These are phyloP conservation scores for Balakata baccata DNA, from an alignment of 345 rosid species.

Conservation along the genomic window DNA sequence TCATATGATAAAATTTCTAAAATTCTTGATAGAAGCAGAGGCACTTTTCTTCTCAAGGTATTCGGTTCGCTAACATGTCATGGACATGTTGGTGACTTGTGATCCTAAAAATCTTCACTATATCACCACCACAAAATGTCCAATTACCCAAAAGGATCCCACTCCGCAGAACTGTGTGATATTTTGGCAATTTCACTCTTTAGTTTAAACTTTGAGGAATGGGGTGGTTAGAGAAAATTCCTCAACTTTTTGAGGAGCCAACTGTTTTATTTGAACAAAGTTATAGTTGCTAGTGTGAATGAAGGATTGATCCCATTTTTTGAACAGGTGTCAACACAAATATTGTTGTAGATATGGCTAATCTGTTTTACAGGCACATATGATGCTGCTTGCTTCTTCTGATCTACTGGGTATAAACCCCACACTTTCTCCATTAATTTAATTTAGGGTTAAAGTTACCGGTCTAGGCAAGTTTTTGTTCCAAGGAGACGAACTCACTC, in stretches of 20 bases:
- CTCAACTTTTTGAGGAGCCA: not conserved
- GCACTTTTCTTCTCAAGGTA: not conserved
- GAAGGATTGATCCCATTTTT: not conserved
- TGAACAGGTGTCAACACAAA: not conserved
- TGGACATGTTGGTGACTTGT: not conserved
- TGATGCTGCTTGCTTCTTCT: not conserved
- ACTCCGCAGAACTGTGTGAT: not conserved
- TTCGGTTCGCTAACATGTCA: slow-evolving; percentile 3
- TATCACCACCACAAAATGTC: not conserved
- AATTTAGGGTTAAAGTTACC: too few species aligned
- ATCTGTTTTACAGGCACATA: not conserved
- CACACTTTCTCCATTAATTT: not conserved
- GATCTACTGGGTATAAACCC: not conserved
- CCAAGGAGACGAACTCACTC: too few species aligned
- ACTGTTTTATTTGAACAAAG: not conserved
- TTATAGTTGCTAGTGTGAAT: not conserved
- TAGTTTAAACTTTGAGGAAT: not conserved
- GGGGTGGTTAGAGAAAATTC: not conserved
- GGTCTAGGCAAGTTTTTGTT: too few species aligned
- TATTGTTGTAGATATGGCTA: not conserved
- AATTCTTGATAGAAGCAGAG: not conserved
- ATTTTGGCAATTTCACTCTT: not conserved
- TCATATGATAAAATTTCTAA: not conserved
- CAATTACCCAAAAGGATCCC: not conserved
- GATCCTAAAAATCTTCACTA: slow-evolving; percentile 3